Conservation (phyloP, 306 rosid species). For the Castanopsis chinensis region DNA sequence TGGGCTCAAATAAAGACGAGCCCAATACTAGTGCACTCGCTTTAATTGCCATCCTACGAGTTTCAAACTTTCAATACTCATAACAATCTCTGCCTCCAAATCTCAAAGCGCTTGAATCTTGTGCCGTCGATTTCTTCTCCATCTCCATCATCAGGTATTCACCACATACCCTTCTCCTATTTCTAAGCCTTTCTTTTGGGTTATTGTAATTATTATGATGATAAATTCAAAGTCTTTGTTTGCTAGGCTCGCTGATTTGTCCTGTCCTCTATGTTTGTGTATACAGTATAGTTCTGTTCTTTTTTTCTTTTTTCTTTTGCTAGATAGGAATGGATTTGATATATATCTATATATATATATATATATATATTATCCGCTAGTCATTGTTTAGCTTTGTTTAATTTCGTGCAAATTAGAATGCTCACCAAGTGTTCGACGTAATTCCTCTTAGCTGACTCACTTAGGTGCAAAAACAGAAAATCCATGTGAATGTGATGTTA, state of each 20-base stretch:
- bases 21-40: neutral
- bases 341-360: no score
- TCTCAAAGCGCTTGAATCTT: neutral
- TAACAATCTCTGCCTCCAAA: neutral
- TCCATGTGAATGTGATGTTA: neutral
- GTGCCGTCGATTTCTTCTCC: neutral
- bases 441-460: constrained; percentile 5
- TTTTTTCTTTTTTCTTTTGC: neutral
- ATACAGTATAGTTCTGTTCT: neutral
- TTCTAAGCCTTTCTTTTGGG: neutral
- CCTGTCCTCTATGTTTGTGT: no score
- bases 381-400: neutral
- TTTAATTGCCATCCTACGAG: neutral
- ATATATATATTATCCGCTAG: neutral
- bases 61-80: neutral
- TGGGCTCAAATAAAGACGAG: neutral
- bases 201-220: neutral
- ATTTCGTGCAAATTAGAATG: neutral
- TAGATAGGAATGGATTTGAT: neutral
- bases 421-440: constrained; percentile 23
- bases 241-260: neutral
- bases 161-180: neutral
- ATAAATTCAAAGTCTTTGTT: neutral
- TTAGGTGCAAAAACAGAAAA: neutral
- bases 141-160: neutral